Evolutionary conservation across 768 basidiomycete species (phyloP).

Genomic region (Amanita fuliginea): DNA sequence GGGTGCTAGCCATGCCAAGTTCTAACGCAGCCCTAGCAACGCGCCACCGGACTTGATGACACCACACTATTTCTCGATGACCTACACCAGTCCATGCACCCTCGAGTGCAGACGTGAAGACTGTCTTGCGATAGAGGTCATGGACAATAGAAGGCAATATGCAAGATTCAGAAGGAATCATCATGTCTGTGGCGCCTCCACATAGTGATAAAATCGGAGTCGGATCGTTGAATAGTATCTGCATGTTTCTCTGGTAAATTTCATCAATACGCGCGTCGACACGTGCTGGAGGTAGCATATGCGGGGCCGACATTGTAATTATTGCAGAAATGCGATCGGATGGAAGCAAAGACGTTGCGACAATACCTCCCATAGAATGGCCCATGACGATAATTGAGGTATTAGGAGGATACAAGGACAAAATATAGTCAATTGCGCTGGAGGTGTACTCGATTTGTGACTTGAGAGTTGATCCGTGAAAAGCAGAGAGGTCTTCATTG

Average conservation of each 20-base stretch:
- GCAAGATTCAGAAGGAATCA: constrained; percentile 88
- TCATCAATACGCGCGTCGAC: constrained; percentile 72
- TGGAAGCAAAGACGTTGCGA: constrained; percentile 71
- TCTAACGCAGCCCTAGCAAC: constrained; percentile 75
- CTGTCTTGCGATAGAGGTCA: constrained; percentile 38
- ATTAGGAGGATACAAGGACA: constrained; percentile 57
- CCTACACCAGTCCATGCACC: constrained; percentile 95
- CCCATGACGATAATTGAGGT: constrained; percentile 72
- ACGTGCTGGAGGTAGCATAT: constrained; percentile 77
- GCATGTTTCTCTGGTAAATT: constrained; percentile 47
- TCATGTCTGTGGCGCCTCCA: constrained; percentile 85
- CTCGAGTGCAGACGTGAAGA: constrained; percentile 82
- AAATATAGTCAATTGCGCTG: constrained; percentile 63
- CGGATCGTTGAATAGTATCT: constrained; percentile 28
- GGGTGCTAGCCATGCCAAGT: constrained; percentile 26
- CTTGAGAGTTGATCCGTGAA: constrained; percentile 82
- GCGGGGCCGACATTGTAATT: constrained; percentile 96
- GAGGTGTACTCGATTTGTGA: constrained; percentile 71
- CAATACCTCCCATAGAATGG: constrained; percentile 97
- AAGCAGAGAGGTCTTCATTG: constrained; percentile 94
- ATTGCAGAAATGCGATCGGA: constrained; percentile 58
- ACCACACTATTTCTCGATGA: constrained; percentile 97
- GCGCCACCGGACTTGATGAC: constrained; percentile 90
- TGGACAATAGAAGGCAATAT: constrained; percentile 31
- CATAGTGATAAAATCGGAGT: constrained; percentile 77